A percentile compares a stretch with the other conserved stretches of the same genome.
phyloP scores from a whole-genome alignment of 106 monocot genomes.

The Narthecium ossifragum region DNA sequence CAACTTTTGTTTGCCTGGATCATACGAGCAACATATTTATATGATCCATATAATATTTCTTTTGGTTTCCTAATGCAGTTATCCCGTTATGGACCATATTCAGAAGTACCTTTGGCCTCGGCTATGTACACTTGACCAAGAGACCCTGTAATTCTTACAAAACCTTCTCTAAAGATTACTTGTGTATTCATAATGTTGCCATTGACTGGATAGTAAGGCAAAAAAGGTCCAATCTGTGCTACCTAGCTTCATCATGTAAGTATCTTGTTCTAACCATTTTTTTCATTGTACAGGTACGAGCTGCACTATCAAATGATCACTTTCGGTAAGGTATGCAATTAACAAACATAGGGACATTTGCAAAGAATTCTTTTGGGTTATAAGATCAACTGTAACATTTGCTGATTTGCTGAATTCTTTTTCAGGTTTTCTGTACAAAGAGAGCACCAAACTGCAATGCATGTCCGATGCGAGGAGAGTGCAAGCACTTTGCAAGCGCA shows the following conservation, averaged over 20 bases:
- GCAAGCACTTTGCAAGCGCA: slow-evolving; percentile 87
- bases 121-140: slow-evolving; percentile 63
- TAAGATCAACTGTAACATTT: neutral
- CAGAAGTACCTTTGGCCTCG: slow-evolving; percentile 91
- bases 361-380: neutral
- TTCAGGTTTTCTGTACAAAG: slow-evolving; percentile 88
- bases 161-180: neutral
- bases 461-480: slow-evolving; percentile 73
- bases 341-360: neutral
- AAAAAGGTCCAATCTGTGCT: no score
- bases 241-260: neutral
- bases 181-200: neutral
- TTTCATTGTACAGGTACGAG: slow-evolving; percentile 49
- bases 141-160: slow-evolving; percentile 63
- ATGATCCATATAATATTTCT: neutral
- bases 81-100: slow-evolving; percentile 63
- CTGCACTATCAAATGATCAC: slow-evolving; percentile 88
- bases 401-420: neutral
- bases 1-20: neutral
- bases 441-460: slow-evolving; percentile 85
- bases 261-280: neutral
- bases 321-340: slow-evolving; percentile 65
- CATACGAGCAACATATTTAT: neutral
- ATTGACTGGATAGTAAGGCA: neutral
- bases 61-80: slow-evolving; percentile 25